Evolutionary conservation across 1,284 basidiomycete genomes (phyloP).

Genomic region (Lignosus rhinocerotis): DNA sequence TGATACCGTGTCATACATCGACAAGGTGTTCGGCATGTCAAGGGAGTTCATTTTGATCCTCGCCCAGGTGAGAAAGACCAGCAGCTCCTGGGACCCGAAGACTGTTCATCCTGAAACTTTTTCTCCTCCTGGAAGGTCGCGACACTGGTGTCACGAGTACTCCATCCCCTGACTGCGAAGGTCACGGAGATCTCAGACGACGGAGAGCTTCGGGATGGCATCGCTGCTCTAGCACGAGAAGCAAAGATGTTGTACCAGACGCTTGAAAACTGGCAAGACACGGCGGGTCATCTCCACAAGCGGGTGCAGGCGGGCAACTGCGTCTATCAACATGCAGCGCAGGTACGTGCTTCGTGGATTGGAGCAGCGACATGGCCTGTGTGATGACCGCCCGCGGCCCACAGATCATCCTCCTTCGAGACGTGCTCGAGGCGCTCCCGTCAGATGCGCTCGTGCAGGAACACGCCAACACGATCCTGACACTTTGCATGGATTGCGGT

Average conservation of each 20-base stretch:
- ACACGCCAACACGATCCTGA: conserved; percentile 31
- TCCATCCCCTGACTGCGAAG: conserved; percentile 5
- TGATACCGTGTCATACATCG: conserved; percentile 38
- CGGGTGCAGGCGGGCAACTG: conserved; percentile 33
- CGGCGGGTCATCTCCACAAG: conserved; percentile 25
- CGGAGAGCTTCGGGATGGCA: conserved; percentile 9
- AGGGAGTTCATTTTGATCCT: conserved; percentile 34
- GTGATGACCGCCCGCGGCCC: conserved; percentile 8
- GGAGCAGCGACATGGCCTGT: conserved; percentile 5
- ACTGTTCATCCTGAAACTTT: neutral
- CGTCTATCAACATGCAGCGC: conserved; percentile 35
- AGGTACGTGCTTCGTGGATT: conserved; percentile 27
- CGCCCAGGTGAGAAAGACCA: conserved; percentile 28
- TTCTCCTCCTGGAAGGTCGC: conserved; percentile 17
- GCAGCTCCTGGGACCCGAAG: neutral
- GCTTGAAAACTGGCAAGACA: conserved; percentile 31
- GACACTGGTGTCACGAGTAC: conserved; percentile 28
- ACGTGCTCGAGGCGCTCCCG: conserved; percentile 41
- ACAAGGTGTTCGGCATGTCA: conserved; percentile 49
- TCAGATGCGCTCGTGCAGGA: conserved; percentile 41
- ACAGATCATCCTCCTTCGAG: conserved; percentile 46
- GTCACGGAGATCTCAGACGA: conserved; percentile 22
- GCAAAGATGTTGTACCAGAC: conserved; percentile 28
- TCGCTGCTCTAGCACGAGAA: conserved; percentile 18
- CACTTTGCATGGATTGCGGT: conserved; percentile 34